Conservation (phyloP, 179 eudicot species). For the Camellia oleifera region DNA sequence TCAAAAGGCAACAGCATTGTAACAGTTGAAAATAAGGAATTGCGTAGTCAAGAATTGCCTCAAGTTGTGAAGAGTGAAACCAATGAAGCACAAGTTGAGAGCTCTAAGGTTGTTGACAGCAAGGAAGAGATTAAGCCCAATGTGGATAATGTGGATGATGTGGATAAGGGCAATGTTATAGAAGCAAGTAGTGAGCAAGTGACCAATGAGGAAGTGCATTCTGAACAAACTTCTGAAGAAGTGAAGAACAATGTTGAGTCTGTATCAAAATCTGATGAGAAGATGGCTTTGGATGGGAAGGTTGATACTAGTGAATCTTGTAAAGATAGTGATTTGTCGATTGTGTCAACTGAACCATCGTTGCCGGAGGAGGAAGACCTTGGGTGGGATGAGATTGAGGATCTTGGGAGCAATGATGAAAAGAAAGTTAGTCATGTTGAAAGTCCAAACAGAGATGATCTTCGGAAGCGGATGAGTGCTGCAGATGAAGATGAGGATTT, state of each 20-base stretch:
- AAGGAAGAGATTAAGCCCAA: slow-evolving; percentile 16
- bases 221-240: slow-evolving; percentile 12
- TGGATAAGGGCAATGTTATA: slow-evolving; percentile 11
- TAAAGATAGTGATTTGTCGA: slow-evolving; percentile 49
- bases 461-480: slow-evolving; percentile 52
- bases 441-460: slow-evolving; percentile 44
- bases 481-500: slow-evolving; percentile 75
- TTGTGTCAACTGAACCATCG: slow-evolving; percentile 42
- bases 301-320: slow-evolving; percentile 32
- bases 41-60: slow-evolving; percentile 11
- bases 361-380: slow-evolving; percentile 64
- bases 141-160: slow-evolving; percentile 18
- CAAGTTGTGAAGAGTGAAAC: slow-evolving; percentile 15
- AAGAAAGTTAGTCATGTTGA: slow-evolving; percentile 39
- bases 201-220: neutral
- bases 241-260: slow-evolving; percentile 17
- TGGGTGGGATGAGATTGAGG: slow-evolving; percentile 94
- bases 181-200: slow-evolving; percentile 1
- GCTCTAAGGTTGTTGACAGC: slow-evolving; percentile 14
- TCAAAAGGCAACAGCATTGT: slow-evolving; percentile 9
- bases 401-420: slow-evolving; percentile 64
- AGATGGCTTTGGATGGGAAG: slow-evolving; percentile 36
- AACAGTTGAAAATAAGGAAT: slow-evolving; percentile 13
- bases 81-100: slow-evolving; percentile 14
- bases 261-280: slow-evolving; percentile 27